Evolutionary conservation across 2,329 filamentous ascomycete species (phyloP).

Genomic region (Coniochaeta ligniaria): DNA sequence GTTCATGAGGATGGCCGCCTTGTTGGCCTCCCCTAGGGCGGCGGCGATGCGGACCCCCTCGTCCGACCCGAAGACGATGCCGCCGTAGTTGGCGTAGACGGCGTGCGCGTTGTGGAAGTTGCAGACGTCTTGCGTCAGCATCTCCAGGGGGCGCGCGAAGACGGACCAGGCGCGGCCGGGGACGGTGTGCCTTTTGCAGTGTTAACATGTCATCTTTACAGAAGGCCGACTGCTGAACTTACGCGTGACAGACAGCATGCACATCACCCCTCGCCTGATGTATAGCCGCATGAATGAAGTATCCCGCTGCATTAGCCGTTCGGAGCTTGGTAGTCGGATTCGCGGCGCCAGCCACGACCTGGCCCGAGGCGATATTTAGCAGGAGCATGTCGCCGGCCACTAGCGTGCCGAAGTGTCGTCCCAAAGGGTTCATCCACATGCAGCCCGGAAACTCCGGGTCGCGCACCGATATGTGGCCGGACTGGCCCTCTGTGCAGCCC

Average conservation of each 20-base stretch:
- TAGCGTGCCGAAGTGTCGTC: constrained; percentile 59
- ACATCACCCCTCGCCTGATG: constrained; percentile 60
- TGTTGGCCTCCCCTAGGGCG: constrained; percentile 51
- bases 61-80: constrained; percentile 49
- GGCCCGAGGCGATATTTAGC: constrained; percentile 48
- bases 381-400: constrained; percentile 63
- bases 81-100: constrained; percentile 52
- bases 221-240: no score
- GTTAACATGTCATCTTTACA: background rate
- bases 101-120: constrained; percentile 56
- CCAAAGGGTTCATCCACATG: constrained; percentile 58
- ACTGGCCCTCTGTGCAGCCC: constrained; percentile 54
- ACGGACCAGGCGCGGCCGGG: constrained; percentile 61
- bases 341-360: constrained; percentile 52
- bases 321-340: constrained; percentile 14
- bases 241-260: constrained; percentile 59
- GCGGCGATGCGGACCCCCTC: constrained; percentile 59
- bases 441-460: constrained; percentile 44
- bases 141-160: constrained; percentile 59
- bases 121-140: constrained; percentile 63
- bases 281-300: constrained; percentile 62
- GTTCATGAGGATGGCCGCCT: constrained; percentile 60
- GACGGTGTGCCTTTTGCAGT: constrained; percentile 40
- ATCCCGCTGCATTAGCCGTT: constrained; percentile 60
- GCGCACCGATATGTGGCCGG: constrained; percentile 57